Base-by-base conservation (phyloP, 129 eudicot species). In the Logfia minima region DNA sequence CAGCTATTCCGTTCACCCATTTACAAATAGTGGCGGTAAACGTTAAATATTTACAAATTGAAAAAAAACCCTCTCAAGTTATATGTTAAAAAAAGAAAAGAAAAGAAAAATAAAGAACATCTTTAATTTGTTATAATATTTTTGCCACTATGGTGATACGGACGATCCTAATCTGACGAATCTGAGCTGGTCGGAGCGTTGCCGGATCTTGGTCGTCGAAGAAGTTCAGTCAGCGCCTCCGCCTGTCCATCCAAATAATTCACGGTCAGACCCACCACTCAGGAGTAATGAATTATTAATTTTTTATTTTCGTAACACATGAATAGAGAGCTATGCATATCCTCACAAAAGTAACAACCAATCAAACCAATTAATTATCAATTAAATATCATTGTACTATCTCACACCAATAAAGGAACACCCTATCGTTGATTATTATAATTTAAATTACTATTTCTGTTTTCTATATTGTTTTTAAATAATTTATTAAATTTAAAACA, bases 171-270 rank as follows among this genome's bases (percentile, higher is more conserved):
- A 39, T 84, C 89, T 35, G 89, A 91, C 68, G 85, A 80, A 64
- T 62, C 82, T 70, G 87, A 80, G 64, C 56, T 73, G 18, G 92
- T 82, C 70, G 86, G 85, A 80, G 48, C 77, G 73, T 85, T 85
- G 83, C 85, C 83, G 90, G 93, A 90, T 90, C 96, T 88, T 78
- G 93, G 98, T 80, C 91, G 87, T 86, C 92, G 87, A 77, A 88
- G 89, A 83, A 90, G 92, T 70, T 85, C 96, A 81, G 86, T 90
- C 78, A 90, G 77, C 81, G 80, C 71, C 73, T 90, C 93, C 28
- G 98, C 93, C 96, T 88, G 89, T 87, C 85, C 80, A 41, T 68
- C 66, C 77, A 82, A 58, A 78, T 56, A 59, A 85, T 81, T 80
- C 41, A 63, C 41, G 23, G 65, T 22, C 16, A 77, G 74, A 76